These are phyloP conservation scores for Tricholoma saponaceum DNA, from an alignment of 768 basidiomycete species.

Conservation along the genomic window DNA sequence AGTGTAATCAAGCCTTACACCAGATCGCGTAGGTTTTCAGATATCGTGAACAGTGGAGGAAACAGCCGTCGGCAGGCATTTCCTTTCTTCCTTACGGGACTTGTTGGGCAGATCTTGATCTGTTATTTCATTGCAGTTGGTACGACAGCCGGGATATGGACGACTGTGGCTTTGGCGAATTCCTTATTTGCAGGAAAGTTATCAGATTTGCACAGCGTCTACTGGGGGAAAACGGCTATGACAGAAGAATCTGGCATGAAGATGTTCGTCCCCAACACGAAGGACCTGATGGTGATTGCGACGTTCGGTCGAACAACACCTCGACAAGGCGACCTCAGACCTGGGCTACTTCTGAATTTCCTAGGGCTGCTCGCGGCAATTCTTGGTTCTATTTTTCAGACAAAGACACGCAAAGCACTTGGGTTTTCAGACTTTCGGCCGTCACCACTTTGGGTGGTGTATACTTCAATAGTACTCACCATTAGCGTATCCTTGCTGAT, in stretches of 20 bases:
- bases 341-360: constrained; percentile 18
- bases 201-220: background rate
- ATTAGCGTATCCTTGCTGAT: constrained; percentile 12
- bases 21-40: background rate
- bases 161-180: constrained; percentile 20
- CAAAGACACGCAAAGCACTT: constrained; percentile 17
- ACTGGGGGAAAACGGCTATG: background rate
- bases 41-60: background rate
- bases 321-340: constrained; percentile 15
- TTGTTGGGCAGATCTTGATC: background rate
- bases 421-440: constrained; percentile 13
- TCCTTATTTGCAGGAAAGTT: constrained; percentile 15
- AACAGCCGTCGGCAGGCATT: background rate
- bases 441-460: constrained; percentile 21
- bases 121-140: background rate
- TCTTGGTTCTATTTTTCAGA: constrained; percentile 20
- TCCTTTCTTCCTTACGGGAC: background rate
- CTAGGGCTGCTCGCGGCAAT: constrained; percentile 21
- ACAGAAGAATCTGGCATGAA: constrained; percentile 13
- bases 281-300: constrained; percentile 21
- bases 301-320: constrained; percentile 23
- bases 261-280: constrained; percentile 15
- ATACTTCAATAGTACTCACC: constrained; percentile 15
- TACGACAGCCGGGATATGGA: constrained; percentile 14
- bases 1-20: background rate